phyloP scores from a whole-genome alignment of 2,329 filamentous ascomycete species.

The Ceratocystis smalleyi region DNA sequence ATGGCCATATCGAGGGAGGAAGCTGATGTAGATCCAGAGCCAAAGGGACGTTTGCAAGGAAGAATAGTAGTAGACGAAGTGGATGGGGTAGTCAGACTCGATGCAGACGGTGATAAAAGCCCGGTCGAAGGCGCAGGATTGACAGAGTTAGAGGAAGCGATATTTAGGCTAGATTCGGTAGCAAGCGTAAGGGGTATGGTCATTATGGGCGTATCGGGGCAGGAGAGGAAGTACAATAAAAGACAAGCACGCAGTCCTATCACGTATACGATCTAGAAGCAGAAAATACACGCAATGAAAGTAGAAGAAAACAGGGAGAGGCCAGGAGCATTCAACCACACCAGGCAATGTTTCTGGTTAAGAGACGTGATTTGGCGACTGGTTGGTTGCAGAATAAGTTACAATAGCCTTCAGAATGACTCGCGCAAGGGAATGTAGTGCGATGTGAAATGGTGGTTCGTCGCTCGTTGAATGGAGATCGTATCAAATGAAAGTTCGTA shows the following conservation, averaged over 20 bases:
- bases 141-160: conserved; percentile 6
- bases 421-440: background rate
- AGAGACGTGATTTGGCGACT: background rate
- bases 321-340: background rate
- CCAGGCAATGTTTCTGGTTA: background rate
- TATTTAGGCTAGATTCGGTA: conserved; percentile 12
- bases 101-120: conserved; percentile 5
- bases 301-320: background rate
- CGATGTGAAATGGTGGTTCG: background rate
- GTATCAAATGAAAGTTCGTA: background rate
- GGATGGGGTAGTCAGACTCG: background rate
- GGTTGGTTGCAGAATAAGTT: too few species aligned
- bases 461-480: background rate
- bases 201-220: conserved; percentile 11
- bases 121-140: background rate
- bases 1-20: conserved; percentile 9
- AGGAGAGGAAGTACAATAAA: background rate
- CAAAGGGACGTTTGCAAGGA: conserved; percentile 14
- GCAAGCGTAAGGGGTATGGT: conserved; percentile 13
- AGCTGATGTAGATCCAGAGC: background rate
- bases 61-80: conserved; percentile 10
- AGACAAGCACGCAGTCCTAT: background rate
- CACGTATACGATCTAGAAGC: background rate
- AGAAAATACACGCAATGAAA: background rate
- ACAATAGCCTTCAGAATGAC: too few species aligned